These are phyloP conservation scores for Magnusiomyces sp. DNA, from an alignment of 1,139 yeast genomes.

Conservation along the genomic window DNA sequence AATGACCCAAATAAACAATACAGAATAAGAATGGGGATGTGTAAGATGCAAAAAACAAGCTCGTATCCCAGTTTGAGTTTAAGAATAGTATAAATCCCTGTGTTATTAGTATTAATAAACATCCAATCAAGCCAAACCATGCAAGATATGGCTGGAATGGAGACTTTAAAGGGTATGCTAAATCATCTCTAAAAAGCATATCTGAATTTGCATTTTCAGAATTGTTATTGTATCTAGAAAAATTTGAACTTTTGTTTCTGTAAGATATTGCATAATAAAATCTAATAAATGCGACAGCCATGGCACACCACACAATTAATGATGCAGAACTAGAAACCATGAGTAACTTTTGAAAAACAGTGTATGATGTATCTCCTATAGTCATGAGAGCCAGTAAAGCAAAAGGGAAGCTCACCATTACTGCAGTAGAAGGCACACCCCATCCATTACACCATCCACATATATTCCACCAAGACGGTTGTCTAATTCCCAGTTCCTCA, in stretches of 20 bases:
- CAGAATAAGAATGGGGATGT: slow-evolving; percentile 52
- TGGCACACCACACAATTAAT: slow-evolving; percentile 71
- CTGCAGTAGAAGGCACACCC: slow-evolving; percentile 71
- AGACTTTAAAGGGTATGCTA: slow-evolving; percentile 61
- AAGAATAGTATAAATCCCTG: slow-evolving; percentile 65
- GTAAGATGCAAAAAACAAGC: slow-evolving; percentile 60
- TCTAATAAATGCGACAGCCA: slow-evolving; percentile 64
- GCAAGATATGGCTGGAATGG: slow-evolving; percentile 75
- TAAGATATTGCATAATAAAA: slow-evolving; percentile 57
- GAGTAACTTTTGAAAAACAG: slow-evolving; percentile 58
- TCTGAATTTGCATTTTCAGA: slow-evolving; percentile 14
- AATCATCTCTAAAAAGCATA: slow-evolving; percentile 24
- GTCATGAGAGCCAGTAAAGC: slow-evolving; percentile 55
- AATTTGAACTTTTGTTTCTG: not conserved
- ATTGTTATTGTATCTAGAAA: too few relatives aligned
- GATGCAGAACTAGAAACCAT: slow-evolving; percentile 63
- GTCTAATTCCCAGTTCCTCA: slow-evolving; percentile 22
- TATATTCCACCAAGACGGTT: slow-evolving; percentile 54
- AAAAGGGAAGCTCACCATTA: slow-evolving; percentile 51
- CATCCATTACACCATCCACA: slow-evolving; percentile 51
- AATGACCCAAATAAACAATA: slow-evolving; percentile 48
- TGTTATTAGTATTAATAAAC: slow-evolving; percentile 46
- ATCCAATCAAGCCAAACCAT: slow-evolving; percentile 52
- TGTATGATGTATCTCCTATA: slow-evolving; percentile 48
- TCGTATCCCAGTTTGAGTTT: slow-evolving; percentile 51